phyloP scores from a whole-genome alignment of 352 stramenopile genomes.

The Pythium dissotocum region DNA sequence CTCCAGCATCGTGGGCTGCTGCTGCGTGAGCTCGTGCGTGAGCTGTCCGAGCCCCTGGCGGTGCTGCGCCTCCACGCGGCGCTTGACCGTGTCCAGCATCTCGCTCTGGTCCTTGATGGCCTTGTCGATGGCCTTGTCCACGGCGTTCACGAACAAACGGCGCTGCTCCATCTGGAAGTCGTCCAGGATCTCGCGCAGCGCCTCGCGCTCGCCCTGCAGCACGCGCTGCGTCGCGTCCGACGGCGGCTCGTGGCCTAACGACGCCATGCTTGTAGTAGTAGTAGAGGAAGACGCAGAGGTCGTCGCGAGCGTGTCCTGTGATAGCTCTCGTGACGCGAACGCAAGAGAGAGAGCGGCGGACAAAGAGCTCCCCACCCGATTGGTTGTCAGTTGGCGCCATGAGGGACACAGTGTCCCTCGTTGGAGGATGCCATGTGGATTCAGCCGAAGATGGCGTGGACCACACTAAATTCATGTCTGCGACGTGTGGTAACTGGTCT shows the following conservation, averaged over 20 bases:
- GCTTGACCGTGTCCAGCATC: conserved; percentile 13
- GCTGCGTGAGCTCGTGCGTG: conserved; percentile 5
- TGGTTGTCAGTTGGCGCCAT: too few relatives aligned
- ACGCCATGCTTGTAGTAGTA: conserved; percentile 1
- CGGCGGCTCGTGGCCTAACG: not conserved
- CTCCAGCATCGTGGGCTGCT: conserved; percentile 12
- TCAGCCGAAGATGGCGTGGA: too few relatives aligned
- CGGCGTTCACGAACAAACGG: conserved; percentile 12
- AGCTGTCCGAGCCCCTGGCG: not conserved
- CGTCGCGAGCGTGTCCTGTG: too few relatives aligned
- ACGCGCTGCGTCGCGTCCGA: conserved; percentile 1
- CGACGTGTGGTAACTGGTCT: too few relatives aligned
- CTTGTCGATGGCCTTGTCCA: conserved; percentile 19
- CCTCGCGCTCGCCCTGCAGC: conserved; percentile 6
- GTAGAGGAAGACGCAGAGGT: too few relatives aligned
- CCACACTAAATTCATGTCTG: too few relatives aligned
- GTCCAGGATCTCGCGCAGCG: conserved; percentile 10
- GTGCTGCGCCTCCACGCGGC: conserved; percentile 6
- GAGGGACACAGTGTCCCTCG: too few relatives aligned
- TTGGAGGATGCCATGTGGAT: too few relatives aligned
- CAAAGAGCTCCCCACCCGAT: too few relatives aligned
- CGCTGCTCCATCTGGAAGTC: conserved; percentile 17
- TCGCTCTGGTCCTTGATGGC: conserved; percentile 11
- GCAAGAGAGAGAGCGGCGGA: too few relatives aligned
- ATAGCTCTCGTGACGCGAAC: too few relatives aligned